Evolutionary conservation across 345 rosid genomes (phyloP).

Genomic region (Arabis hirsuta): DNA sequence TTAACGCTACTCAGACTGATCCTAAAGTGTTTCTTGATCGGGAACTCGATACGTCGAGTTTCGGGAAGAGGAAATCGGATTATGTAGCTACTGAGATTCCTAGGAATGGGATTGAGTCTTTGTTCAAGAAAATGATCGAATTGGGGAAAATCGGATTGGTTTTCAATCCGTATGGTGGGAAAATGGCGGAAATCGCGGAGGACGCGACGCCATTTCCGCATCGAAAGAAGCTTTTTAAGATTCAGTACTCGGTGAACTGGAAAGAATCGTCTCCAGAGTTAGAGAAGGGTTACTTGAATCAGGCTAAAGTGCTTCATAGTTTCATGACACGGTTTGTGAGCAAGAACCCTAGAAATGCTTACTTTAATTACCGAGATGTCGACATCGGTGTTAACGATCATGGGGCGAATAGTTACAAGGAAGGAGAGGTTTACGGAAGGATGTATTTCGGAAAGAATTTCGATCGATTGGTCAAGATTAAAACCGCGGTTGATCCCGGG

Average conservation of each 20-base stretch:
- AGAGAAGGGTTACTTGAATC: slow-evolving; percentile 38
- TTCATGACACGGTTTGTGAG: slow-evolving; percentile 69
- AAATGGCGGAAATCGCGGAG: slow-evolving; percentile 50
- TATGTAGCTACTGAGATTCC: slow-evolving; percentile 55
- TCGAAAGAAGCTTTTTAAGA: slow-evolving; percentile 58
- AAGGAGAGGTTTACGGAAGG: slow-evolving; percentile 59
- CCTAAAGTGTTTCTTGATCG: slow-evolving; percentile 54
- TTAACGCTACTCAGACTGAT: slow-evolving; percentile 38
- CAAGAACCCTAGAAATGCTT: slow-evolving; percentile 67
- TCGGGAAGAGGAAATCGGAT: slow-evolving; percentile 70
- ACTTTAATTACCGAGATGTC: slow-evolving; percentile 58
- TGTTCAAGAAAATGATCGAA: slow-evolving; percentile 61
- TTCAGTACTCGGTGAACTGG: slow-evolving; percentile 60
- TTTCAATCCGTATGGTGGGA: slow-evolving; percentile 68
- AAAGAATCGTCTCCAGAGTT: slow-evolving; percentile 37
- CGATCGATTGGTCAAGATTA: slow-evolving; percentile 57
- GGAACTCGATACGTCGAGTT: slow-evolving; percentile 35
- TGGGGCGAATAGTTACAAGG: slow-evolving; percentile 41
- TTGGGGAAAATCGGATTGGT: slow-evolving; percentile 55
- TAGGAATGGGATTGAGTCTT: slow-evolving; percentile 34
- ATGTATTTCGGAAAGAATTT: slow-evolving; percentile 62
- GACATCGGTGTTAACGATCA: slow-evolving; percentile 53
- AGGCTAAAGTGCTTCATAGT: slow-evolving; percentile 46
- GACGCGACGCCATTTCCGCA: slow-evolving; percentile 64
- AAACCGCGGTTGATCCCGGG: slow-evolving; percentile 54